phyloP scores from a whole-genome alignment of 805 yeast genomes.

The Ogataea chonburiensis region DNA sequence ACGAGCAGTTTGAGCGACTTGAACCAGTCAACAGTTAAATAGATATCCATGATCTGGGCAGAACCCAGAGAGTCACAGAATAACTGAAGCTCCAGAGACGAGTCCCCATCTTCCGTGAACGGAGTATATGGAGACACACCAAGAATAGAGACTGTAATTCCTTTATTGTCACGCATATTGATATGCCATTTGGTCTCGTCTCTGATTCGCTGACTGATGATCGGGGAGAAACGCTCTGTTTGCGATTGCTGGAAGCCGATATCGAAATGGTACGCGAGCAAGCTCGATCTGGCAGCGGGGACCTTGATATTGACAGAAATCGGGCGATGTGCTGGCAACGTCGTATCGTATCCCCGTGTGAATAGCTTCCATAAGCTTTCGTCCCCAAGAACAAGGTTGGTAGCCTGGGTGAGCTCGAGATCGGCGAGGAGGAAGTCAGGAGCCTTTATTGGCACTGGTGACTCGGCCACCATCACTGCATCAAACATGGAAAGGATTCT shows the following conservation, averaged over 20 bases:
- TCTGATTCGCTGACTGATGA: conserved; percentile 63
- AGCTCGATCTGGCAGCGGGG: conserved; percentile 59
- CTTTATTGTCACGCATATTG: conserved; percentile 41
- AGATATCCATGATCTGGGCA: conserved; percentile 39
- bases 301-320: conserved; percentile 48
- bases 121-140: conserved; percentile 61
- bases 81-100: conserved; percentile 41
- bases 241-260: conserved; percentile 29
- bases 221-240: conserved; percentile 49
- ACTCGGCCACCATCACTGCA: conserved; percentile 47
- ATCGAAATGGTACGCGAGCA: conserved; percentile 49
- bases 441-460: conserved; percentile 18
- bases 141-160: conserved; percentile 48
- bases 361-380: conserved; percentile 38
- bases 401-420: conserved; percentile 27
- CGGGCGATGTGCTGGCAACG: conserved; percentile 44
- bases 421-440: conserved; percentile 41
- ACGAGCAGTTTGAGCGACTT: conserved; percentile 67
- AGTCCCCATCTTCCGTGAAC: conserved; percentile 23
- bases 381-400: conserved; percentile 31
- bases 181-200: conserved; percentile 83
- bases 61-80: conserved; percentile 44
- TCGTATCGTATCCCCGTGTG: conserved; percentile 38
- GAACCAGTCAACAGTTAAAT: conserved; percentile 49
- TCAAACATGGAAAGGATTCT: conserved; percentile 44